Conservation (phyloP, 495 filamentous ascomycete genomes). For the Cercophora scortea region DNA sequence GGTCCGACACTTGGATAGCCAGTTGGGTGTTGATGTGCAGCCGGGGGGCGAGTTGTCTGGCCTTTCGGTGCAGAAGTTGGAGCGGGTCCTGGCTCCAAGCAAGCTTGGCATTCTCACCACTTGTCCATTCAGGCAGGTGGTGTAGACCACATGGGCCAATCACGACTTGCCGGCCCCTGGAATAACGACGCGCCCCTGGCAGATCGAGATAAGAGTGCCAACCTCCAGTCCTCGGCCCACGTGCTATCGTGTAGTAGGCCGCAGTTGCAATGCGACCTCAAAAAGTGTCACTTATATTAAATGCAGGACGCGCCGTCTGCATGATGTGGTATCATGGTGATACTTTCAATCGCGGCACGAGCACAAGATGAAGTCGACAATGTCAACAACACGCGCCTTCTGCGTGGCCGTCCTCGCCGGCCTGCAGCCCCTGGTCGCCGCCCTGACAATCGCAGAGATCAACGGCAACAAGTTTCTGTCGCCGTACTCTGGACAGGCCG, state of each 20-base stretch:
- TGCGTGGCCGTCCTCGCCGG: constrained; percentile 10
- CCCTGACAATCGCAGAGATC: constrained; percentile 51
- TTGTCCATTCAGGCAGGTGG: constrained; percentile 14
- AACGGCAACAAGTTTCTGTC: constrained; percentile 55
- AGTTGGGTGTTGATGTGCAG: no score
- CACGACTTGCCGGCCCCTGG: neutral
- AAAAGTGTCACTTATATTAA: neutral
- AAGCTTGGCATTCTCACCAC: constrained; percentile 1
- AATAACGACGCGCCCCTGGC: neutral
- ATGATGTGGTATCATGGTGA: neutral
- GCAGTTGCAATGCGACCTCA: neutral
- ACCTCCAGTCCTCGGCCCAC: neutral
- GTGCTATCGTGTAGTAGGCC: neutral
- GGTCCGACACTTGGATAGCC: no score
- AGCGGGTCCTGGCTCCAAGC: no score
- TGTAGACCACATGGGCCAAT: constrained; percentile 7
- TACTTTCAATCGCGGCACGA: neutral
- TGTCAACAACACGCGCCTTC: constrained; percentile 8
- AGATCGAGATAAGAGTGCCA: neutral
- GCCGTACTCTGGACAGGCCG: constrained; percentile 38
- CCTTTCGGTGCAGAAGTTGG: no score
- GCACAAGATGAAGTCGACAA: neutral
- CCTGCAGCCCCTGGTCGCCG: constrained; percentile 22
- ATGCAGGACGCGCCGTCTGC: neutral
- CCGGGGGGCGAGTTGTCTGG: no score